A percentile compares a stretch with the other conserved stretches of the same genome.
These are phyloP conservation scores for Aeschynomene evenia DNA, from an alignment of 306 rosid genomes.

Conservation along the genomic window DNA sequence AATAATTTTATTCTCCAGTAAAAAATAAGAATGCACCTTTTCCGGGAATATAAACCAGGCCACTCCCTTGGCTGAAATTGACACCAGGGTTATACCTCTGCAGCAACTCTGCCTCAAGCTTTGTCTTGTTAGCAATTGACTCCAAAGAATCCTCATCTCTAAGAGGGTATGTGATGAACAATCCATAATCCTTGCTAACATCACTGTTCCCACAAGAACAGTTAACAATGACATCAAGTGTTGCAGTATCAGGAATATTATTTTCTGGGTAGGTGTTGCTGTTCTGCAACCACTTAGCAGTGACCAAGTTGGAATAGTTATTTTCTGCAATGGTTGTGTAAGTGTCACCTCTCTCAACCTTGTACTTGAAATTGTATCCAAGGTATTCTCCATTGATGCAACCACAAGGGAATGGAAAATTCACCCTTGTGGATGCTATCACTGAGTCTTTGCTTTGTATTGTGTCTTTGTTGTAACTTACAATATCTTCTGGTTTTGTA, in stretches of 20 bases:
- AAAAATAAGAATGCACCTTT: conserved; percentile 55
- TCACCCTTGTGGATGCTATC: conserved; percentile 9
- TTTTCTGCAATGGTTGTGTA: conserved; percentile 32
- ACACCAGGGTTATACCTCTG: conserved; percentile 52
- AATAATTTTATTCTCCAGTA: no score
- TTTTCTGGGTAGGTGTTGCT: conserved; percentile 31
- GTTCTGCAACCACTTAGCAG: conserved; percentile 40
- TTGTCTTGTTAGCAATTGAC: conserved; percentile 28
- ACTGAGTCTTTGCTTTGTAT: conserved; percentile 32
- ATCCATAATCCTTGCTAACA: conserved; percentile 53
- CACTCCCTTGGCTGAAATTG: conserved; percentile 55
- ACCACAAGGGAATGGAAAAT: conserved; percentile 61
- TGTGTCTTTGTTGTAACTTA: conserved; percentile 37
- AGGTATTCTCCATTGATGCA: conserved; percentile 45
- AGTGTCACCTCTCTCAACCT: conserved; percentile 14
- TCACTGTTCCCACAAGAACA: conserved; percentile 65
- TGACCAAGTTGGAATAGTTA: conserved; percentile 51
- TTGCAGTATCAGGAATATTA: conserved; percentile 30
- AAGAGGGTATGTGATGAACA: conserved; percentile 74
- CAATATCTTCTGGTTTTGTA: conserved; percentile 29
- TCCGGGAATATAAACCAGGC: conserved; percentile 61
- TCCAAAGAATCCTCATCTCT: conserved; percentile 44
- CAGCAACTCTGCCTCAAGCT: conserved; percentile 32
- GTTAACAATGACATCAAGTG: conserved; percentile 52
- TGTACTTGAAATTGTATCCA: conserved; percentile 52